Percentiles rank a stretch among this genome's conserved stretches.
These are phyloP conservation scores for Trametes polyzona DNA, from an alignment of 1,284 basidiomycete species.

Conservation along the genomic window DNA sequence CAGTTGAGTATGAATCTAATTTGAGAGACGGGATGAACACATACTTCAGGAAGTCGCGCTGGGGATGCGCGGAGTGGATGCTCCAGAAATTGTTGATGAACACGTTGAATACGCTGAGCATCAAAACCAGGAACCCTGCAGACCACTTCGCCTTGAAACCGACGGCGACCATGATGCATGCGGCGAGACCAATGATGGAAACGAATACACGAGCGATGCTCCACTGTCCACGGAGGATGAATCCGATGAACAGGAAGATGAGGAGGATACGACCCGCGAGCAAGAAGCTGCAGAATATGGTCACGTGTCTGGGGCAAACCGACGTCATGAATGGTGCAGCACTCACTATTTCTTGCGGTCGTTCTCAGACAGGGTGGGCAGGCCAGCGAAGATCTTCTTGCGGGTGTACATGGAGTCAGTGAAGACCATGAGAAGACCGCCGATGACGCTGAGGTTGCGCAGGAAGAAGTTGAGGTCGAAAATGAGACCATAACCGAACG, in stretches of 20 bases:
- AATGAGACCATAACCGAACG: constrained; percentile 53
- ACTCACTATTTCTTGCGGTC: constrained; percentile 98
- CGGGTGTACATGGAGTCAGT: constrained; percentile 90
- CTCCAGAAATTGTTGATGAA: constrained; percentile 99
- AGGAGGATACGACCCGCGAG: constrained; percentile 96
- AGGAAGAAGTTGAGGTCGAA: constrained; percentile 99
- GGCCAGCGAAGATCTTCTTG: constrained; percentile 90
- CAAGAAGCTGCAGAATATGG: constrained; percentile 71
- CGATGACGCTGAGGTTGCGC: constrained; percentile 49
- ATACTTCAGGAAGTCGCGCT: constrained; percentile 96
- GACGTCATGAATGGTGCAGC: not conserved
- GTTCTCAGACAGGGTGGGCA: constrained; percentile 90
- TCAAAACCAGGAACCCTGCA: constrained; percentile 93
- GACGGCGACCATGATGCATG: constrained; percentile 96
- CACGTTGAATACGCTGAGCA: constrained; percentile 94
- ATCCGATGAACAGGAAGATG: constrained; percentile 99
- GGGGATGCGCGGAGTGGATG: constrained; percentile 91
- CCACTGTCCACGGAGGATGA: constrained; percentile 95
- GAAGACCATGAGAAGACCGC: constrained; percentile 88
- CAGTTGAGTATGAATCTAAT: constrained; percentile 12
- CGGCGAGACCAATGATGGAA: constrained; percentile 87
- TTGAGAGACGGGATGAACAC: constrained; percentile 28
- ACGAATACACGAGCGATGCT: constrained; percentile 84
- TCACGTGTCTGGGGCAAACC: constrained; percentile 4
- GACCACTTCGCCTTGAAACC: constrained; percentile 99